These are phyloP conservation scores for Colletotrichum plurivorum DNA, from an alignment of 2,329 filamentous ascomycete genomes.

Conservation along the genomic window DNA sequence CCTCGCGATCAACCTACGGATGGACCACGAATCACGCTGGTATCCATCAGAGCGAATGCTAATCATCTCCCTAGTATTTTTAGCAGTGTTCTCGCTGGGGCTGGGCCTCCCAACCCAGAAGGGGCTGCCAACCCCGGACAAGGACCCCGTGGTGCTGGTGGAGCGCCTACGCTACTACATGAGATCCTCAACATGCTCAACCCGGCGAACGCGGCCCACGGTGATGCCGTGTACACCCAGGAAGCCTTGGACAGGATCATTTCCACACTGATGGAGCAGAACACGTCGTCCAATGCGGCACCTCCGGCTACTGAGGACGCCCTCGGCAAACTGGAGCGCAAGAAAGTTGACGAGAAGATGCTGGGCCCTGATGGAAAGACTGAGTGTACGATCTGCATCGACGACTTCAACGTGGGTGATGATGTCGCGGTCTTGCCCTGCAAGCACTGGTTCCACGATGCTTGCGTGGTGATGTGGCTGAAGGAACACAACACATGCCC, in stretches of 20 bases:
- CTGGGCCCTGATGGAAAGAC: slow-evolving; percentile 75
- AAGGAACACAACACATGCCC: slow-evolving; percentile 94
- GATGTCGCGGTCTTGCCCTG: slow-evolving; percentile 87
- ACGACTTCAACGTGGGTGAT: slow-evolving; percentile 80
- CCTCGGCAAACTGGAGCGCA: slow-evolving; percentile 81
- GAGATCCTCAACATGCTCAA: slow-evolving; percentile 70
- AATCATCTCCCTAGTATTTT: slow-evolving; percentile 60
- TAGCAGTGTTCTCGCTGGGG: slow-evolving; percentile 58
- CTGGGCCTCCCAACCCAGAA: slow-evolving; percentile 52
- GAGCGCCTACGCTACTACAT: slow-evolving; percentile 55
- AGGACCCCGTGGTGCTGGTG: slow-evolving; percentile 19
- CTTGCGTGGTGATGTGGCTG: slow-evolving; percentile 87
- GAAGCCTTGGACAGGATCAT: slow-evolving; percentile 93
- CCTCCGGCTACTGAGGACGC: slow-evolving; percentile 84
- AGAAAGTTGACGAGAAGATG: slow-evolving; percentile 78
- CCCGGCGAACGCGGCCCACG: slow-evolving; percentile 68
- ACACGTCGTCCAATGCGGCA: slow-evolving; percentile 81
- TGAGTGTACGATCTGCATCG: slow-evolving; percentile 97
- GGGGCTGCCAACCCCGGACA: slow-evolving; percentile 34
- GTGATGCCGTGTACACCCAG: slow-evolving; percentile 91
- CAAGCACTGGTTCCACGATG: slow-evolving; percentile 92
- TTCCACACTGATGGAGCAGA: slow-evolving; percentile 88
- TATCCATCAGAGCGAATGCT: slow-evolving; percentile 45
- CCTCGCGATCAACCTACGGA: slow-evolving; percentile 25
- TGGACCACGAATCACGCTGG: slow-evolving; percentile 39